Base-by-base conservation (phyloP, 2,329 filamentous ascomycete species). In the Cadophora malorum region DNA sequence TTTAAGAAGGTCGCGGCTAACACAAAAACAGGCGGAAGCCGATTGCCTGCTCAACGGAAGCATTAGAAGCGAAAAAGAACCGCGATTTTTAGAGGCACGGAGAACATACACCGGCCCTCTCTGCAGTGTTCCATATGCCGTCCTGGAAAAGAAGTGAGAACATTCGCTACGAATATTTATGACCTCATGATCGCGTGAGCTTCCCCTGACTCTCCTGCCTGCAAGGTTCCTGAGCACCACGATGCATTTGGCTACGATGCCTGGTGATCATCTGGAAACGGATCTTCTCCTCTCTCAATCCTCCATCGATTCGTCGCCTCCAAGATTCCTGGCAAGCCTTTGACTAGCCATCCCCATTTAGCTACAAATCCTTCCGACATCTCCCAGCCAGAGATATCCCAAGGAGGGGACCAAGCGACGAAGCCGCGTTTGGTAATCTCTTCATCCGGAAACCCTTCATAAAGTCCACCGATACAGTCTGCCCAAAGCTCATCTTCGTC, bases 401-500 rank as follows among this genome's bases (percentile, higher is more conserved):
- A 81, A 6, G 80, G 79, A 38, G 79, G 78, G 38, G 74, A 78
- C 82, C 82, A 84, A 9, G 79, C 81, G 67, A 83, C 76, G 3
- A 83, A 73, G 31, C 81, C 80, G 19, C 79, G 76, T 38, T 75
- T 63, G 72, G 79, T 76, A 47, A 82, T 68, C 71, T 83, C 81
- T 45, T 80, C 76, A 61, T 80, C 79, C 1, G 80, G 80, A 67
- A 80, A 82, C 7, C 81, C 80, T 69, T 83, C 80, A 70, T 76
- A 83, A 23, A 83, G 70, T 0, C 80, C 81, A 2, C 81, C 81
- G 64, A 81, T 76, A 47, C 76, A 77, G 73, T 83, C 82, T 12
- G 76, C 73, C 79, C 81, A 83, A 14, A 83, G 74, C 14, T 80
- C 81, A 64, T 81, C 80, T 41, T 81, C 80, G 66, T 83, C 80